Conservation (phyloP, 805 yeast species). For the Suhomyces prunicola region DNA sequence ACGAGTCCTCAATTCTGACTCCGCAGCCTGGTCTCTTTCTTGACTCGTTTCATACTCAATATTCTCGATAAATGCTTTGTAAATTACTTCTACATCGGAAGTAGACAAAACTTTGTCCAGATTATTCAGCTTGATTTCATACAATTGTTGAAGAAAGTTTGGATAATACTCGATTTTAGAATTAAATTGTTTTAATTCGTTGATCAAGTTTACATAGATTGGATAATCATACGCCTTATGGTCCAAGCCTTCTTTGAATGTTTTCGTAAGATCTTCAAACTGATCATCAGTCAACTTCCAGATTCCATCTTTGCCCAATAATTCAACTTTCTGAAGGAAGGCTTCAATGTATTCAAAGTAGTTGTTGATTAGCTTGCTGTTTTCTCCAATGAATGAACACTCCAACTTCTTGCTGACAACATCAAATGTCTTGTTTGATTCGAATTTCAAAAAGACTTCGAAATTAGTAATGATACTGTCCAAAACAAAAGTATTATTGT, state of each 20-base stretch:
- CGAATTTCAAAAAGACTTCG: constrained; percentile 24
- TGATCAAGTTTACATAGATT: constrained; percentile 8
- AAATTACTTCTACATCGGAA: constrained; percentile 16
- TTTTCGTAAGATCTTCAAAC: constrained; percentile 10
- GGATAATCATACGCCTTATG: constrained; percentile 10
- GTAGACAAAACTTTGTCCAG: constrained; percentile 6
- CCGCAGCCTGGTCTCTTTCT: background rate
- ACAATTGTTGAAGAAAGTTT: constrained; percentile 16
- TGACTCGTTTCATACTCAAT: constrained; percentile 11
- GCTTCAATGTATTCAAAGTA: constrained; percentile 5
- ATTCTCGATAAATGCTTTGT: constrained; percentile 17
- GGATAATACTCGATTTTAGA: constrained; percentile 19
- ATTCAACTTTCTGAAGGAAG: constrained; percentile 5
- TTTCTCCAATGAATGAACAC: constrained; percentile 13
- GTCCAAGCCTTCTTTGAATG: constrained; percentile 5
- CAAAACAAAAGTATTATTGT: constrained; percentile 29
- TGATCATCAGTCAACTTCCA: constrained; percentile 12
- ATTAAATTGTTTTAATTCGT: constrained; percentile 14
- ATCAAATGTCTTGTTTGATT: constrained; percentile 11
- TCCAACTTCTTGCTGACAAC: constrained; percentile 3
- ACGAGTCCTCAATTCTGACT: background rate
- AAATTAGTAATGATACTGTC: constrained; percentile 32
- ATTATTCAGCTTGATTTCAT: constrained; percentile 11
- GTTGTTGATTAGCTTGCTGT: constrained; percentile 11
- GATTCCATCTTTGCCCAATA: constrained; percentile 5